Evolutionary conservation across 139 green algal genomes (phyloP).

Genomic region (Coelastrella sp.): DNA sequence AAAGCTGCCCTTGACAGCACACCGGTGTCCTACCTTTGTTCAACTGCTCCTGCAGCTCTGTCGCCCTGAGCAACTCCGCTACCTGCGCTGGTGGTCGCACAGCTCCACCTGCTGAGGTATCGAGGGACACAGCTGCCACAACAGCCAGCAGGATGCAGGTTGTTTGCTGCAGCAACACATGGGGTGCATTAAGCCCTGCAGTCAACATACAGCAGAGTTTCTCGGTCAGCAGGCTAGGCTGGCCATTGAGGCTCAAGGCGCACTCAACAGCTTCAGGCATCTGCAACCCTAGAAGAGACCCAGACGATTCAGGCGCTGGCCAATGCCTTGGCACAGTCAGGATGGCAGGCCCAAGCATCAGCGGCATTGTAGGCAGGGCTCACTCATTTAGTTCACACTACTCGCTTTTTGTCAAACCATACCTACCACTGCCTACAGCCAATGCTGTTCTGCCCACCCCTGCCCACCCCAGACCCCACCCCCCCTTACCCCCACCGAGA

Average conservation of each 20-base stretch:
- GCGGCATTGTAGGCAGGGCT: no score
- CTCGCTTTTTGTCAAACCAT: not conserved
- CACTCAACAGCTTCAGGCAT: not conserved
- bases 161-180: constrained; percentile 56
- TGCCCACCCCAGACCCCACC: no score
- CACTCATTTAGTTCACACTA: not conserved
- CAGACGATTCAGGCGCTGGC: no score
- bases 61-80: constrained; percentile 1
- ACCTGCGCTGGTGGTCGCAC: not conserved
- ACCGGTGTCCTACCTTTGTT: not conserved
- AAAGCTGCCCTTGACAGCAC: not conserved
- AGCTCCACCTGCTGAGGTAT: not conserved
- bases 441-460: not conserved
- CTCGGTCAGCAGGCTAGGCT: not conserved
- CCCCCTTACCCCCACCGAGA: not conserved
- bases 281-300: not conserved
- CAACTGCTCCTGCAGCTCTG: constrained; percentile 7
- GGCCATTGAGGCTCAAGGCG: not conserved
- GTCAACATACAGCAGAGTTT: not conserved
- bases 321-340: no score
- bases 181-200: not conserved
- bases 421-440: not conserved
- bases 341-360: no score
- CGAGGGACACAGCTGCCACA: constrained; percentile 23
- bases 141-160: constrained; percentile 51